phyloP scores from a whole-genome alignment of 495 filamentous ascomycete genomes.

The Hypoxylon lenormandii region DNA sequence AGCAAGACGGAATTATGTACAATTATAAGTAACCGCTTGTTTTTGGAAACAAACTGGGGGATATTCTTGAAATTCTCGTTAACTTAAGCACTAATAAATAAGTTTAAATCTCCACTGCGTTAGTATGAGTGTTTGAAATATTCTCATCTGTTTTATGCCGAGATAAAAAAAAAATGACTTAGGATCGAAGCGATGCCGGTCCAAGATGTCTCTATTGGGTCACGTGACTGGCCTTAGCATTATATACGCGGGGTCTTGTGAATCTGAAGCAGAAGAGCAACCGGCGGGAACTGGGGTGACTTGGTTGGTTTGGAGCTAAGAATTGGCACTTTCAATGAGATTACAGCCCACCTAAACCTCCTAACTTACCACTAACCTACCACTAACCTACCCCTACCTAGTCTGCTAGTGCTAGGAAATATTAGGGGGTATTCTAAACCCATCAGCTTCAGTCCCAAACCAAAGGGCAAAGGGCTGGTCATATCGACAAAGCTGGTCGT shows the following conservation, averaged over 20 bases:
- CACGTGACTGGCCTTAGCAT: constrained; percentile 21
- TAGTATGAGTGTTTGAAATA: not conserved
- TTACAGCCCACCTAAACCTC: constrained; percentile 20
- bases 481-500: not conserved
- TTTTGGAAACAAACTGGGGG: too few species aligned
- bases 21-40: too few species aligned
- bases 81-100: too few species aligned
- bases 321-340: constrained; percentile 36
- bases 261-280: constrained; percentile 11
- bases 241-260: constrained; percentile 32
- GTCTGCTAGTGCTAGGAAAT: not conserved
- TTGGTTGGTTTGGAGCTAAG: constrained; percentile 13
- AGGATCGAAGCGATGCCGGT: too few species aligned
- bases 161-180: not conserved
- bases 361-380: too few species aligned
- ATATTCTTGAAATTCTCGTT: too few species aligned
- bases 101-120: too few species aligned
- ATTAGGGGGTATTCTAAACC: constrained; percentile 13
- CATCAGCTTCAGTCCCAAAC: not conserved
- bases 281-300: constrained; percentile 6
- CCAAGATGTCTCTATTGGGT: too few species aligned
- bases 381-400: not conserved
- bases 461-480: not conserved
- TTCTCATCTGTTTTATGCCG: too few species aligned
- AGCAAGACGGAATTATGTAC: too few species aligned